These are phyloP conservation scores for Spizellomyces punctatus DNA, from an alignment of 192 early-diverging fungal genomes.

Conservation along the genomic window DNA sequence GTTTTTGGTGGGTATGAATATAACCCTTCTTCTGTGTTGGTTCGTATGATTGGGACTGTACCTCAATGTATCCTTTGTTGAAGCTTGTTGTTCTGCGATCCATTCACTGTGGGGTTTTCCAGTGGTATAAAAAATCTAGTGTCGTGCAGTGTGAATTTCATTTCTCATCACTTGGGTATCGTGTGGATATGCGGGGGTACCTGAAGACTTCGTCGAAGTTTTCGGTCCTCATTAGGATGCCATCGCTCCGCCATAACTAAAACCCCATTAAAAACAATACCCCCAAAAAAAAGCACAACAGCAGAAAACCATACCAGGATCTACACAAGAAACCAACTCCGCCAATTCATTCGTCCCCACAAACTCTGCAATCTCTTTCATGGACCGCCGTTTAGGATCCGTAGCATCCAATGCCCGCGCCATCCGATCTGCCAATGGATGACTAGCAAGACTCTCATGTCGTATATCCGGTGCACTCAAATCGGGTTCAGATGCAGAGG, in stretches of 20 bases:
- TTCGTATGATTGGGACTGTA: not conserved
- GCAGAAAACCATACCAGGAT: constrained; percentile 75
- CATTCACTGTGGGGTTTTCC: constrained; percentile 76
- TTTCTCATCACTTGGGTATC: no score
- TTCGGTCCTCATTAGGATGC: constrained; percentile 87
- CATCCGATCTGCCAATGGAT: constrained; percentile 26
- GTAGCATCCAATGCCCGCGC: constrained; percentile 20
- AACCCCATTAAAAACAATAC: not conserved
- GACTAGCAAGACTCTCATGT: constrained; percentile 22
- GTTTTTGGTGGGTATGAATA: not conserved
- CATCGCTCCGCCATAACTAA: constrained; percentile 60
- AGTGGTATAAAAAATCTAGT: constrained; percentile 70
- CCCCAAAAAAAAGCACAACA: not conserved
- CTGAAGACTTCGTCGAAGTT: constrained; percentile 83
- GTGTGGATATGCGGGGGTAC: no score
- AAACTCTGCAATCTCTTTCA: constrained; percentile 9
- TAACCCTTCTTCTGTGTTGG: not conserved
- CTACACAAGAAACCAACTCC: constrained; percentile 66
- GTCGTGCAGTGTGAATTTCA: no score
- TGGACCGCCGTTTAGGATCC: constrained; percentile 9
- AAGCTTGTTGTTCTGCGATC: constrained; percentile 64
- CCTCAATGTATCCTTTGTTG: not conserved
- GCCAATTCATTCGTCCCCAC: constrained; percentile 55
- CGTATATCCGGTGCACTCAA: not conserved
- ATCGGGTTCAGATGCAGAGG: constrained; percentile 1